These are phyloP conservation scores for Candida andamanensis DNA, from an alignment of 805 yeast species.

Conservation along the genomic window DNA sequence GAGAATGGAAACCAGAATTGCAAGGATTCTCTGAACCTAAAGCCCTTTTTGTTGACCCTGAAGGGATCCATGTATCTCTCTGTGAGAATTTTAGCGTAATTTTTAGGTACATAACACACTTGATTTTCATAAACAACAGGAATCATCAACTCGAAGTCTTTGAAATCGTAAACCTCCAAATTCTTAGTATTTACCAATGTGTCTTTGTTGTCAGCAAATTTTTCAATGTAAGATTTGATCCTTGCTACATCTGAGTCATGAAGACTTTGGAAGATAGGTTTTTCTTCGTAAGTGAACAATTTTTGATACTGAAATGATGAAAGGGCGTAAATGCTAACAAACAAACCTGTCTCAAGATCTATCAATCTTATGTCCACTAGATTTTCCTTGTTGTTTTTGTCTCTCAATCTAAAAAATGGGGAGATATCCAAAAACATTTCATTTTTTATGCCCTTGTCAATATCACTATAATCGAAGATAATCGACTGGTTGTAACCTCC, in stretches of 20 bases:
- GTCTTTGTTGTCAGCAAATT: constrained; percentile 9
- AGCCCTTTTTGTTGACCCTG: constrained; percentile 1
- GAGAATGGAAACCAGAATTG: constrained; percentile 9
- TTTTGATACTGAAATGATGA: constrained; percentile 18
- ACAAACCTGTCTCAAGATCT: constrained; percentile 43
- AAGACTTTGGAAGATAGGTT: constrained; percentile 14
- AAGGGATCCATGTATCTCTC: constrained; percentile 22
- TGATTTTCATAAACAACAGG: constrained; percentile 35
- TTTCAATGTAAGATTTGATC: constrained; percentile 6
- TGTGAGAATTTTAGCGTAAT: constrained; percentile 21
- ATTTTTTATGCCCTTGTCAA: constrained; percentile 13
- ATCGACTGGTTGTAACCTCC: constrained; percentile 35
- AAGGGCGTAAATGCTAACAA: constrained; percentile 35
- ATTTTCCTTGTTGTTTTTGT: constrained; percentile 43
- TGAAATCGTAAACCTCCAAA: constrained; percentile 27
- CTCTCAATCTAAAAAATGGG: constrained; percentile 22
- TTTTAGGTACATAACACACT: constrained; percentile 27
- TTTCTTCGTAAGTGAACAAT: constrained; percentile 16
- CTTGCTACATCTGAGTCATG: constrained; percentile 12
- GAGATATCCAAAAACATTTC: constrained; percentile 27
- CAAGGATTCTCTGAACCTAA: constrained; percentile 9
- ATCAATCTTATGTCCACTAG: constrained; percentile 51
- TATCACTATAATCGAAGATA: constrained; percentile 28
- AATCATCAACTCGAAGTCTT: constrained; percentile 21
- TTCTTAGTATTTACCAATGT: constrained; percentile 10